Percentiles rank a stretch among this genome's conserved stretches.
These are phyloP conservation scores for Dioscorea alata DNA, from an alignment of 106 monocot species.

Conservation along the genomic window DNA sequence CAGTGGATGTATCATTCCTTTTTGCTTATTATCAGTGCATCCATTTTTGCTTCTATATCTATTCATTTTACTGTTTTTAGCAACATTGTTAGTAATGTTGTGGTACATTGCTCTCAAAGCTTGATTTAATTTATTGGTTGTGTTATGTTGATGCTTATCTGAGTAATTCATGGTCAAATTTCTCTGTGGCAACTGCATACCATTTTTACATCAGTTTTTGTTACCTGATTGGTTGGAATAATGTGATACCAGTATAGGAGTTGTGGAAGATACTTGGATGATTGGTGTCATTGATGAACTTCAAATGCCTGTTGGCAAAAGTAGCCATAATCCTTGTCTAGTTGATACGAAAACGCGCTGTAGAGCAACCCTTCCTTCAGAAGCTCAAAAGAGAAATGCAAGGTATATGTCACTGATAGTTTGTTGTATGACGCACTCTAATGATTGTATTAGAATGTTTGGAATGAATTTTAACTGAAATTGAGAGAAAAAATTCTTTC, in stretches of 20 bases:
- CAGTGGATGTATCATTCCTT: background rate
- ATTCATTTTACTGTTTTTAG: background rate
- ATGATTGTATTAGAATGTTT: too few species aligned
- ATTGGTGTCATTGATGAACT: constrained; percentile 83
- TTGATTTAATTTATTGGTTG: background rate
- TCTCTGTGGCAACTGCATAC: background rate
- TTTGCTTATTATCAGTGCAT: background rate
- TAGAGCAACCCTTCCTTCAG: constrained; percentile 53
- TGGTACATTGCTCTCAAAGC: background rate
- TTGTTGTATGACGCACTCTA: too few species aligned
- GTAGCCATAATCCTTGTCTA: constrained; percentile 36
- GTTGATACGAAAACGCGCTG: constrained; percentile 77
- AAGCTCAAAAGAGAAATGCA: constrained; percentile 85
- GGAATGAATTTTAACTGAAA: background rate
- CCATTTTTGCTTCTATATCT: background rate
- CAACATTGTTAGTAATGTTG: background rate
- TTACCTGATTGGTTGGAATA: background rate
- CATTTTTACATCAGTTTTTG: background rate
- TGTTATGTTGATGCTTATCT: background rate
- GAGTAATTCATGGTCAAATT: background rate
- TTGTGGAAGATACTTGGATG: constrained; percentile 54
- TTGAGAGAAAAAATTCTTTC: background rate
- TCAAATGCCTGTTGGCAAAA: constrained; percentile 24
- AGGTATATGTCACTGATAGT: constrained; percentile 29
- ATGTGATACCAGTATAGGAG: constrained; percentile 43